A percentile compares a stretch with the other conserved stretches of the same genome.
phyloP scores from a whole-genome alignment of 306 rosid genomes.

The Styphnolobium japonicum region DNA sequence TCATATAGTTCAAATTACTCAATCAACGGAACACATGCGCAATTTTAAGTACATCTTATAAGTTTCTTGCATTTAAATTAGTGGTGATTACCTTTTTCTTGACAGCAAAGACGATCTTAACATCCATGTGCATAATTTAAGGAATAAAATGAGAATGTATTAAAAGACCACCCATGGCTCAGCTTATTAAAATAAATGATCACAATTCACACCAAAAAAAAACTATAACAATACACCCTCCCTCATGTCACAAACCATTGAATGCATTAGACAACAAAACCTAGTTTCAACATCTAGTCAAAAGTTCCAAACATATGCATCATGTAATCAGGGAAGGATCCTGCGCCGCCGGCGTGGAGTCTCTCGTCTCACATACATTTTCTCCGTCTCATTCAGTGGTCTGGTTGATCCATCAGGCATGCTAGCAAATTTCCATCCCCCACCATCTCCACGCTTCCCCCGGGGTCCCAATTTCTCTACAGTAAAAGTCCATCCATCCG shows the following conservation, averaged over 20 bases:
- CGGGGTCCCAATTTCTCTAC: conserved; percentile 79
- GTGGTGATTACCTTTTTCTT: background rate
- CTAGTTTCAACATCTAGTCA: conserved; percentile 20
- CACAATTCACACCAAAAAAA: conserved; percentile 4
- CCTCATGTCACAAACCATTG: background rate
- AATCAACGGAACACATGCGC: background rate
- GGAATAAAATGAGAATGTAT: background rate
- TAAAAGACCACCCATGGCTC: background rate
- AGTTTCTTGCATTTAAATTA: background rate
- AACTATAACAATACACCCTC: conserved; percentile 10
- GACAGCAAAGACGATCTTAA: conserved; percentile 3
- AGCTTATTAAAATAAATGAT: background rate
- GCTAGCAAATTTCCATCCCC: conserved; percentile 91
- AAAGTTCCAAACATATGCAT: background rate
- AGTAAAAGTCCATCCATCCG: conserved; percentile 75
- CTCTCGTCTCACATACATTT: conserved; percentile 81
- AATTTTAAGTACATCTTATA: background rate
- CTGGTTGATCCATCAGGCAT: conserved; percentile 86
- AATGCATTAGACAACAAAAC: conserved; percentile 6
- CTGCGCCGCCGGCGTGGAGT: conserved; percentile 77
- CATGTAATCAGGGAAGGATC: conserved; percentile 65
- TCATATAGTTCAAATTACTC: background rate
- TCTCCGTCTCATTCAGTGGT: conserved; percentile 80
- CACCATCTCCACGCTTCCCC: conserved; percentile 83
- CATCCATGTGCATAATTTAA: background rate